These are phyloP conservation scores for Moesziomyces parantarcticus DNA, from an alignment of 1,284 basidiomycete species.

Conservation along the genomic window DNA sequence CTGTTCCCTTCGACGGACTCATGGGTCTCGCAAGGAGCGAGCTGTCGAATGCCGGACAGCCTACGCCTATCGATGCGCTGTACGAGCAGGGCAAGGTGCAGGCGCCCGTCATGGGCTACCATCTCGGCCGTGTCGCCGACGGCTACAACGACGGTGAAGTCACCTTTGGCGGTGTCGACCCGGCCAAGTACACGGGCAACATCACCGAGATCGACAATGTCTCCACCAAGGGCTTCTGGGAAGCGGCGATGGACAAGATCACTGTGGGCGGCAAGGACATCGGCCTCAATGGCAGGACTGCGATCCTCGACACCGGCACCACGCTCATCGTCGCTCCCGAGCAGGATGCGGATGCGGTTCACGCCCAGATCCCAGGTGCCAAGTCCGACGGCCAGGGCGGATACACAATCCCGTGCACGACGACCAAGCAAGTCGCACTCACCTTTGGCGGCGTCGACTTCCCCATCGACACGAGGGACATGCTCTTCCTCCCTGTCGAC, in stretches of 20 bases:
- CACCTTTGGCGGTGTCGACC: conserved; percentile 83
- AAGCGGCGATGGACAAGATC: conserved; percentile 75
- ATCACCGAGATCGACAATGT: conserved; percentile 66
- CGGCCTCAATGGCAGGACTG: conserved; percentile 71
- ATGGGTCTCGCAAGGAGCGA: conserved; percentile 75
- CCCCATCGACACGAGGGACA: conserved; percentile 71
- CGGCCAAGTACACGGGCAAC: conserved; percentile 70
- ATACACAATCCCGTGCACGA: conserved; percentile 82
- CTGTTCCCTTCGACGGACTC: conserved; percentile 78
- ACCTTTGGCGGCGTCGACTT: conserved; percentile 77
- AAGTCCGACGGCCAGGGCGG: conserved; percentile 70
- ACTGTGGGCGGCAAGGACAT: conserved; percentile 73
- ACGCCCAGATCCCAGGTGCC: conserved; percentile 74
- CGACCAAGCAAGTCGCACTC: conserved; percentile 75
- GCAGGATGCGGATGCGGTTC: conserved; percentile 72
- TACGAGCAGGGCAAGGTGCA: conserved; percentile 74
- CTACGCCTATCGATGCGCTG: conserved; percentile 81
- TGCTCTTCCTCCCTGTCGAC: conserved; percentile 78
- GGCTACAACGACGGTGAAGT: conserved; percentile 79
- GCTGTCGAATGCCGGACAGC: conserved; percentile 74
- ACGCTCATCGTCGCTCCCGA: conserved; percentile 69
- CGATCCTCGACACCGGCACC: conserved; percentile 68
- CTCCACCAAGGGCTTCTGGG: conserved; percentile 77
- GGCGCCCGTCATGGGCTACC: conserved; percentile 81
- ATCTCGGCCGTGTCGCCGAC: conserved; percentile 77